Base-by-base conservation (phyloP, 2,329 filamentous ascomycete species). In the Ophiocordyceps sinensis region DNA sequence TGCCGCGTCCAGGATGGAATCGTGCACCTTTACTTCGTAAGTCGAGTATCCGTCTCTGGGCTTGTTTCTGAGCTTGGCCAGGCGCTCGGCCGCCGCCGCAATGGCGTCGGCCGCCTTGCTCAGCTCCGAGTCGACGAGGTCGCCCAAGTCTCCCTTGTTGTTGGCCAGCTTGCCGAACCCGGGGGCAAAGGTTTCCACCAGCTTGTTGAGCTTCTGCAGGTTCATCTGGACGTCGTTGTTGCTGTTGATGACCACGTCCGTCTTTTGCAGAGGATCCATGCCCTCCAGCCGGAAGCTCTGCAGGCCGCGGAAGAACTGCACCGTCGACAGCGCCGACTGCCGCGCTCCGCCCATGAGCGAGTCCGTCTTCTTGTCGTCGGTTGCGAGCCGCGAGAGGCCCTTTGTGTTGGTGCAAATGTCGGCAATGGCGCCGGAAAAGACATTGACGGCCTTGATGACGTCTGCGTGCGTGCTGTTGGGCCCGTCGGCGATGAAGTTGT, bases 341-440 rank as follows among this genome's bases (percentile, higher is more conserved):
- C 91, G 79, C 3, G 87, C 85, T 9, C 83, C 82, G 46, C 78
- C 82, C 61, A 88, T 78, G 41, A 98, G 71, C 45, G 87, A 76
- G 51, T 96, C 89, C 4, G 79, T 78, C 68, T 91, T 95, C 68
- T 88, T 94, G 54, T 98, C 91, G 54, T 98, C 89, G 0, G 87
- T 89, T 5, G 91, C 88, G 45, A 98, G 84, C 40, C 91, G 78
- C 5, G 81, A 88, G 39, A 98, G 73, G 65, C 91, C 91, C 68
- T 98, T 98, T 49, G 89, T 88, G 65, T 96, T 98, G 64, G 82
- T 87, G 53, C 94, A 80, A 4, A 96, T 88, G 62, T 98, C 91
- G 2, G 89, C 84, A 47, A 95, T 79, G 4, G 91, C 85, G 17
- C 88, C 85, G 1, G 91, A 74, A 61, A 96, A 95, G 40, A 87